A percentile compares a stretch with the other conserved stretches of the same genome.
These are phyloP conservation scores for Hyaloperonospora brassicae DNA, from an alignment of 352 stramenopile species.

Conservation along the genomic window DNA sequence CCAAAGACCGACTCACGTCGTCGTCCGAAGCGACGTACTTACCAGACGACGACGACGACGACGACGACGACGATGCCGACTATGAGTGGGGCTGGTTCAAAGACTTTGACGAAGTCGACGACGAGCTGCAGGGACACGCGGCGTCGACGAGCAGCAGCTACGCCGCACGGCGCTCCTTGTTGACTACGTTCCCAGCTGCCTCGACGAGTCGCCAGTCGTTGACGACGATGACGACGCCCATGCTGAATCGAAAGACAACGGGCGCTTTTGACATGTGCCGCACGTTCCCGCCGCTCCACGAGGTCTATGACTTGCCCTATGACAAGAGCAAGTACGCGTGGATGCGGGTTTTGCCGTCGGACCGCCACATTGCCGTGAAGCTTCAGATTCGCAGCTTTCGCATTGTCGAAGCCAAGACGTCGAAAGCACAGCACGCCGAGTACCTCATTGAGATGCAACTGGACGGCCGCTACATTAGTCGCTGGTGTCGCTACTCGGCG, in stretches of 20 bases:
- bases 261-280: constrained; percentile 66
- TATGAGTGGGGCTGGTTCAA: constrained; percentile 82
- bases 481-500: constrained; percentile 69
- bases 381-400: constrained; percentile 79
- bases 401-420: constrained; percentile 50
- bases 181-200: constrained; percentile 24
- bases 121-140: constrained; percentile 14
- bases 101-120: constrained; percentile 63
- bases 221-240: constrained; percentile 19
- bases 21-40: constrained; percentile 38
- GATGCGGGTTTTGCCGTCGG: constrained; percentile 53
- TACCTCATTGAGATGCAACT: constrained; percentile 75
- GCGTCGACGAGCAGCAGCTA: constrained; percentile 6
- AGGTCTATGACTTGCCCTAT: constrained; percentile 57
- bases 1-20: constrained; percentile 44
- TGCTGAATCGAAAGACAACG: constrained; percentile 56
- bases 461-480: constrained; percentile 62
- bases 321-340: constrained; percentile 51
- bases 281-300: constrained; percentile 49
- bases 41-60: constrained; percentile 34
- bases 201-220: constrained; percentile 12
- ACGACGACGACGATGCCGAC: constrained; percentile 17
- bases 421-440: constrained; percentile 59
- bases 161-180: neutral
- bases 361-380: constrained; percentile 68